Evolutionary conservation across 1,139 yeast genomes (phyloP).

Genomic region (Yamadazyma atlantica): DNA sequence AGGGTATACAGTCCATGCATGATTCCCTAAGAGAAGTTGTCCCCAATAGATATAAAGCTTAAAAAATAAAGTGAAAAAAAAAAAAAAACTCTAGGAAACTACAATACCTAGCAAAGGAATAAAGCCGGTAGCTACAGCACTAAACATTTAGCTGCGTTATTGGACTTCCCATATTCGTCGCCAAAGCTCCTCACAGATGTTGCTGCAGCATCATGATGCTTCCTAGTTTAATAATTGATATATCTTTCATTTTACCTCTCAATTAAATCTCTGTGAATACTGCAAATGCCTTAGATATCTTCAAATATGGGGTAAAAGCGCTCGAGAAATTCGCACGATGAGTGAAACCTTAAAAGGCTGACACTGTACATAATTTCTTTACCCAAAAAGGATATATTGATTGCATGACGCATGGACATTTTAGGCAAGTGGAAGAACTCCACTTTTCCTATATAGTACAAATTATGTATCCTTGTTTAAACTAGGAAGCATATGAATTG

Average conservation of each 20-base stretch:
- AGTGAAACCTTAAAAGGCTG: background rate
- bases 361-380: conserved; percentile 1
- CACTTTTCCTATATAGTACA: conserved; percentile 25
- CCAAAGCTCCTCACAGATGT: too few relatives aligned
- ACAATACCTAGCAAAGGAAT: background rate
- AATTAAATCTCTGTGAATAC: background rate
- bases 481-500: conserved; percentile 11
- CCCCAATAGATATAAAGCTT: background rate
- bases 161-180: background rate
- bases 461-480: conserved; percentile 4
- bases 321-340: background rate
- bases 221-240: background rate
- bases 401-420: conserved; percentile 19
- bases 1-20: conserved; percentile 3
- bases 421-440: conserved; percentile 19
- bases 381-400: conserved; percentile 21
- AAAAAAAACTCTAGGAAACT: background rate
- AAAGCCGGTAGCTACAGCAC: background rate
- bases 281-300: too few relatives aligned
- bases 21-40: background rate
- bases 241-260: background rate
- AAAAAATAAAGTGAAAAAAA: background rate
- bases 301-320: conserved; percentile 1
- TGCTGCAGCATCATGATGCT: too few relatives aligned
- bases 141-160: background rate